A percentile compares a stretch with the other conserved stretches of the same genome.
Evolutionary conservation across 1,139 yeast genomes (phyloP).

Genomic region (Hemisphaericaspora xylofermentans): DNA sequence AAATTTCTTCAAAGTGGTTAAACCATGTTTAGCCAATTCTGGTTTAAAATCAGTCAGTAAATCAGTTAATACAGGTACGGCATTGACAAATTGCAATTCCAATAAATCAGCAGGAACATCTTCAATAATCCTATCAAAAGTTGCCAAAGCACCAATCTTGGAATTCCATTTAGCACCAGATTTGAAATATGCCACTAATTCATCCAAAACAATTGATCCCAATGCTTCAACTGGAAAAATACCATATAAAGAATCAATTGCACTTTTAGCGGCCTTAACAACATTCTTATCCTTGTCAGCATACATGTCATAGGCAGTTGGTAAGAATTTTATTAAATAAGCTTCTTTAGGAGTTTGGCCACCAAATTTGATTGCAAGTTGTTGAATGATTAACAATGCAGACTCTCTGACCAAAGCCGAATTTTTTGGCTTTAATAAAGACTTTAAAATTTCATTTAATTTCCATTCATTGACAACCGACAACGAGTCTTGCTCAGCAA

Average conservation of each 20-base stretch:
- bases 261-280: constrained; percentile 74
- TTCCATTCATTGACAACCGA: constrained; percentile 63
- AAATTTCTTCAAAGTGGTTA: constrained; percentile 64
- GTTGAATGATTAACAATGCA: constrained; percentile 64
- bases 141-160: constrained; percentile 74
- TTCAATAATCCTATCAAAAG: constrained; percentile 70
- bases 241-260: constrained; percentile 66
- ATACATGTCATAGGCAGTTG: constrained; percentile 58
- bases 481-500: constrained; percentile 46
- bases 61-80: constrained; percentile 84
- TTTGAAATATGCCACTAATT: constrained; percentile 59
- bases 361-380: constrained; percentile 64
- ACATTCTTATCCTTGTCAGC: constrained; percentile 89
- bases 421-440: constrained; percentile 72
- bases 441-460: constrained; percentile 57
- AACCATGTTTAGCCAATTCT: constrained; percentile 86
- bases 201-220: constrained; percentile 65
- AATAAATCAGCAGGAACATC: constrained; percentile 84
- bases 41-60: constrained; percentile 95
- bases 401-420: constrained; percentile 75
- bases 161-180: constrained; percentile 95
- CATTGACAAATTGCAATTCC: constrained; percentile 74
- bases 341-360: constrained; percentile 76
- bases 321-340: constrained; percentile 58
- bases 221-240: constrained; percentile 79